Conservation (phyloP, 805 yeast species). For the Candida qinlingensis region DNA sequence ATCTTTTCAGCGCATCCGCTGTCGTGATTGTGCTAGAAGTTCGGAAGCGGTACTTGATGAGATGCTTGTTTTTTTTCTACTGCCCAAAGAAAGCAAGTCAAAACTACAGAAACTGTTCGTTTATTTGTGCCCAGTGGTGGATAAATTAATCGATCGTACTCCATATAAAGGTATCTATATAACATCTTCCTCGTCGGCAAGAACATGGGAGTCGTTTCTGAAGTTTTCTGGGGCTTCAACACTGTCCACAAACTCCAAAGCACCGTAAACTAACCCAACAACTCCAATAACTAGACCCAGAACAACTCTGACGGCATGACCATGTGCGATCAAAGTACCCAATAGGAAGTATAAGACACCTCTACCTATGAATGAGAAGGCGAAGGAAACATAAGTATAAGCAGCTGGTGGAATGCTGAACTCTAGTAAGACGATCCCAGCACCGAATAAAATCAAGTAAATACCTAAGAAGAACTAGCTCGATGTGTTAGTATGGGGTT, state of each 20-base stretch:
- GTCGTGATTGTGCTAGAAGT: background rate
- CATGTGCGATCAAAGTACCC: conserved; percentile 44
- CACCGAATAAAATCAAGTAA: conserved; percentile 52
- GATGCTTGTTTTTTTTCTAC: background rate
- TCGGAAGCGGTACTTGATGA: background rate
- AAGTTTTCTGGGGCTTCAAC: conserved; percentile 79
- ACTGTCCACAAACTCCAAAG: conserved; percentile 67
- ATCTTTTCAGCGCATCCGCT: background rate
- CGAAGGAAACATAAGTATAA: conserved; percentile 57
- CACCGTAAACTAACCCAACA: conserved; percentile 54
- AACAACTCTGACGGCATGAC: conserved; percentile 50
- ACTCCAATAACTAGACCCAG: conserved; percentile 54
- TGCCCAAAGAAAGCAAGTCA: background rate
- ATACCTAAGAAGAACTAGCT: conserved; percentile 46
- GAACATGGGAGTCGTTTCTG: conserved; percentile 45
- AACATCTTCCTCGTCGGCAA: conserved; percentile 33
- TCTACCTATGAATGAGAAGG: conserved; percentile 65
- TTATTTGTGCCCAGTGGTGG: too few relatives aligned
- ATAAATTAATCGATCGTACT: too few relatives aligned
- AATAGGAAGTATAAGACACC: conserved; percentile 55
- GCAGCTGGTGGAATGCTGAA: conserved; percentile 49
- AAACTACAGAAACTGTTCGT: too few relatives aligned
- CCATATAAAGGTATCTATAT: conserved; percentile 9
- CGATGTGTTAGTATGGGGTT: background rate
- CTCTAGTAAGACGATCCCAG: conserved; percentile 38